Evolutionary conservation across 2,329 filamentous ascomycete species (phyloP).

Genomic region (Aschersonia sp.): DNA sequence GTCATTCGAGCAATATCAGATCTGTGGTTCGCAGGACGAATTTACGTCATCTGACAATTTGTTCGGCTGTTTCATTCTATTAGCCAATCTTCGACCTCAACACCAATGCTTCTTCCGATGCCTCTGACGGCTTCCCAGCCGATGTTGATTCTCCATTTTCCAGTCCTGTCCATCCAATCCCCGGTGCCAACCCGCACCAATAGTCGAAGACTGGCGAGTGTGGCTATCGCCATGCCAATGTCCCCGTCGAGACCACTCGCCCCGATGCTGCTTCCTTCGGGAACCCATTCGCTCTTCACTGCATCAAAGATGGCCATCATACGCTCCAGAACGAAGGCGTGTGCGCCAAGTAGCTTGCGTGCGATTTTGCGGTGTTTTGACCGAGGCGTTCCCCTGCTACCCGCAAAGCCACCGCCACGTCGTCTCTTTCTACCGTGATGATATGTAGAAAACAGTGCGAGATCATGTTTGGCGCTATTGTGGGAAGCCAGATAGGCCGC

Average conservation of each 20-base stretch:
- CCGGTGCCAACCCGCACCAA: constrained; percentile 47
- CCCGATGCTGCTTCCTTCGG: constrained; percentile 12
- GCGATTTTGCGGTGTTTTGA: constrained; percentile 57
- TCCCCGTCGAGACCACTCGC: constrained; percentile 33
- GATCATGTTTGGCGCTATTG: constrained; percentile 61
- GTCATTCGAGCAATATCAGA: too few relatives aligned
- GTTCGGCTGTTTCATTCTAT: constrained; percentile 34
- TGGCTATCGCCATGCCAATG: constrained; percentile 52
- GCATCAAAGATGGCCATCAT: constrained; percentile 65
- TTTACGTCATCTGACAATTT: background rate
- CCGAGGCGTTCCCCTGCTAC: constrained; percentile 15
- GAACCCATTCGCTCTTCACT: constrained; percentile 41
- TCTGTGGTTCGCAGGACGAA: too few relatives aligned
- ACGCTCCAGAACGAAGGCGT: constrained; percentile 63
- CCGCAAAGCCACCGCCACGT: constrained; percentile 29
- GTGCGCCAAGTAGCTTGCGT: constrained; percentile 60
- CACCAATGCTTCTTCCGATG: constrained; percentile 56
- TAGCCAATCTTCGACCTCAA: constrained; percentile 69
- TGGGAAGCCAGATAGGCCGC: constrained; percentile 71
- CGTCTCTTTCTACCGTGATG: constrained; percentile 37
- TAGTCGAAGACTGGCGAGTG: constrained; percentile 54
- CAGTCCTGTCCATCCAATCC: constrained; percentile 53
- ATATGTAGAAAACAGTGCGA: constrained; percentile 60
- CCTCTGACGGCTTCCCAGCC: constrained; percentile 62
- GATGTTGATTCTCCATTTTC: constrained; percentile 65